Evolutionary conservation across 495 filamentous ascomycete genomes (phyloP), one percentile per base, ranked within the genome.

Genomic region (Lophiostoma macrostomum): DNA sequence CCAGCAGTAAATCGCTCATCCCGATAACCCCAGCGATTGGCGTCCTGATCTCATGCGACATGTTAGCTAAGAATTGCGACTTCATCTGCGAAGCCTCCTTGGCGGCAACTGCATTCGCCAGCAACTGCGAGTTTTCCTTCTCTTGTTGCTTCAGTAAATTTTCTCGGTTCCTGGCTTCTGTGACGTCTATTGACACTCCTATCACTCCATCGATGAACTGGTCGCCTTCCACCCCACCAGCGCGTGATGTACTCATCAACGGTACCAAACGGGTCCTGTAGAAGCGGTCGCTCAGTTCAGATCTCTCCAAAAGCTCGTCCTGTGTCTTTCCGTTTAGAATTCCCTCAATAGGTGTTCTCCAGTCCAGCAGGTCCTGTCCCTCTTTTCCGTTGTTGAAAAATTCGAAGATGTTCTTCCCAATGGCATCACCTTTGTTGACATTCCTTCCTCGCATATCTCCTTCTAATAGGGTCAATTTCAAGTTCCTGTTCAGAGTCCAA

Each of bases 21-120:
- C 66, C 69, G 32, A 73, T 71, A 19, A 73, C 66, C 14, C 71
- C 69, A 22, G 66, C 80, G 65, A 87, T 85, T 5, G 83, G 83
- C 4, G 90, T 95, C 34, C 90, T 78, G 48, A 96, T 88, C 68
- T 95, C 90, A 68, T 95, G 90, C 19, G 82, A 87, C 88, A 95
- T 95, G 69, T 87, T 84, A 1, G 81, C 81, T n/a, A 85, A 67
- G 64, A 85, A 85, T 56, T 84, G 82, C 53, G 73, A 79, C 67
- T 87, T 87, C 23, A 89, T 73, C 56, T 79, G 71, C 53, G 80
- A 84, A 8, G 84, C 83, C 61, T 86, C 84, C 64, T 82, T 86
- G 1, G 83, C 83, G 25, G 73, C 76, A n/a, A 78, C 73, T 56
- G 85, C 82, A 45, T 87, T 84, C 5, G 83, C 81, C 38, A 80